A percentile compares a stretch with the other conserved stretches of the same genome.
These are phyloP conservation scores for Gelatoporia subvermispora DNA, from an alignment of 768 basidiomycete species.

Conservation along the genomic window DNA sequence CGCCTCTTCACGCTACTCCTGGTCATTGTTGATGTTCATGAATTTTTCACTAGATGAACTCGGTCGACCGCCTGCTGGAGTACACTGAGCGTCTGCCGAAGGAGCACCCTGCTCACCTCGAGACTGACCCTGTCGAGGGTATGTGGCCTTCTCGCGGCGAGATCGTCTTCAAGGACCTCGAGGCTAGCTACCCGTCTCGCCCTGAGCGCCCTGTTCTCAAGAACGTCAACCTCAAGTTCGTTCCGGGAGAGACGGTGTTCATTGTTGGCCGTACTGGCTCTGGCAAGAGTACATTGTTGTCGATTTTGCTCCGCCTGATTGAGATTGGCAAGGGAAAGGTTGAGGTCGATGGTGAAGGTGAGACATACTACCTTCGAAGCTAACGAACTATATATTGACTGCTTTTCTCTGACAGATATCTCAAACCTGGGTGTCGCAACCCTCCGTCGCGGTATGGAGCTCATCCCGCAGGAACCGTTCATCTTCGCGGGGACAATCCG, in stretches of 20 bases:
- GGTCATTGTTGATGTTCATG: neutral
- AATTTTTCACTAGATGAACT: conserved; percentile 1
- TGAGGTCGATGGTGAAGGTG: conserved; percentile 4
- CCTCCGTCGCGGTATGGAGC: conserved; percentile 24
- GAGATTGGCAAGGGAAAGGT: conserved; percentile 1
- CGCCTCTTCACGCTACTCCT: neutral
- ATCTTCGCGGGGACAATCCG: conserved; percentile 29
- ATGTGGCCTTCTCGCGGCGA: conserved; percentile 39
- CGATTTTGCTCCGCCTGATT: neutral
- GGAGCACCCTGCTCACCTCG: conserved; percentile 2
- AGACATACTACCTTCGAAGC: neutral
- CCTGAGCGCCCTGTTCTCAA: conserved; percentile 36
- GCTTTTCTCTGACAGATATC: conserved; percentile 1
- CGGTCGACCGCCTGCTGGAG: conserved; percentile 14
- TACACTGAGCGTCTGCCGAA: conserved; percentile 11
- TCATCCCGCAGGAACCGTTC: conserved; percentile 29
- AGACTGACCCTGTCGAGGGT: neutral
- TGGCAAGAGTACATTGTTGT: conserved; percentile 32
- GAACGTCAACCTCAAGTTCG: conserved; percentile 42
- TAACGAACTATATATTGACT: too few relatives aligned
- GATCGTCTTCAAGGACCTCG: conserved; percentile 35
- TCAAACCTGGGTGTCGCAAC: conserved; percentile 28
- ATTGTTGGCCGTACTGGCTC: conserved; percentile 49
- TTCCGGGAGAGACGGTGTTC: conserved; percentile 45
- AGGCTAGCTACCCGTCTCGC: conserved; percentile 38